Evolutionary conservation across 805 yeast species (phyloP), one percentile per base, ranked within the genome.

Genomic region (Zygotorulaspora danielsina): DNA sequence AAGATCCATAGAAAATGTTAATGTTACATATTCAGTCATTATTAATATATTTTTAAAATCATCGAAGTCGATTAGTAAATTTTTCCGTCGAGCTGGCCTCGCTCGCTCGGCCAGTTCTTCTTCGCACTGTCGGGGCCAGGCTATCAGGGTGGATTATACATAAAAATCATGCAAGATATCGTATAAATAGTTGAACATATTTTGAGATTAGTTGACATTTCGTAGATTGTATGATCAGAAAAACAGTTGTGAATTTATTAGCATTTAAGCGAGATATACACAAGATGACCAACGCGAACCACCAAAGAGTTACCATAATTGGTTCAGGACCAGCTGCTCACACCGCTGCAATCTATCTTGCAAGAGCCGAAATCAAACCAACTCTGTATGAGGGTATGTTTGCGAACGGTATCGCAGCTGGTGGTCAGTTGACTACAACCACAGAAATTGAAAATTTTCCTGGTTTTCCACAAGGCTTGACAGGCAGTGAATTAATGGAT

Each of bases 281-380:
- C 24, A 15, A 25, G 11, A 39, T 39, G 43, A 39, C 43, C 3
- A 27, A 27, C 31, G 32, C 39, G 3, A 39, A 17, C 57, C 94
- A 84, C 65, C 78, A 85, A 69, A 78, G 73, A 71, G 94, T 84
- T 46, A 84, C 93, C 21, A 83, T 86, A 57, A 80, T 86, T 46
- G 97, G 98, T 32, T 89, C 97, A 39, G 98, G 98, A 55, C 98
- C 98, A 41, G 98, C 98, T 42, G 98, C 97, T 40, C 96, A 93
- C 75, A 93, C 98, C 31, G 98, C 98, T 36, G 98, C 98, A 50
- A 86, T 93, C 65, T 93, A 93, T 67, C 73, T 93, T 39, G 82
- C 97, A 20, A 82, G 98, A 67, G 98, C 98, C 30, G 98, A 93
- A 73, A 78, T 88, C 61, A 81, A 84, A 67, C 97, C 98, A 17